Evolutionary conservation across 2,329 filamentous ascomycete genomes (phyloP).

Genomic region (Fusarium agapanthi): DNA sequence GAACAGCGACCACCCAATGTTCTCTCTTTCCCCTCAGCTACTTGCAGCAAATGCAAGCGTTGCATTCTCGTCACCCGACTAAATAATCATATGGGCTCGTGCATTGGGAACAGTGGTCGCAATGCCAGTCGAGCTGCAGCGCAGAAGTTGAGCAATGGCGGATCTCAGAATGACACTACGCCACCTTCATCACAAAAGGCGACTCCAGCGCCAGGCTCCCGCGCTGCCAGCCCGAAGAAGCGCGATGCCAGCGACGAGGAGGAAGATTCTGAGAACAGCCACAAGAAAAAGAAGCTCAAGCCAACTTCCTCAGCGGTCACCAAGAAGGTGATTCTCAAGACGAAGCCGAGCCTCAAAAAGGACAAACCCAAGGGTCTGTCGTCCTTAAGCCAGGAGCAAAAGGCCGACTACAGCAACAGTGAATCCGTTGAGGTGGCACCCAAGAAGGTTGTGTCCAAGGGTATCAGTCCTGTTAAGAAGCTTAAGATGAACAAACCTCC

Average conservation of each 20-base stretch:
- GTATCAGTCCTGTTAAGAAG: conserved; percentile 53
- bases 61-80: conserved; percentile 71
- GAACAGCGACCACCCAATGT: conserved; percentile 69
- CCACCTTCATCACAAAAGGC: conserved; percentile 71
- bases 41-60: conserved; percentile 73
- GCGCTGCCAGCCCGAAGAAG: conserved; percentile 65
- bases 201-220: conserved; percentile 64
- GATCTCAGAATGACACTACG: conserved; percentile 63
- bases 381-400: conserved; percentile 60
- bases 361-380: conserved; percentile 64
- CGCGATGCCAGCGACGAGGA: conserved; percentile 66
- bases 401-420: conserved; percentile 44
- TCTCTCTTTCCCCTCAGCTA: conserved; percentile 71
- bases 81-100: conserved; percentile 75
- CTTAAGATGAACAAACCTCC: conserved; percentile 56
- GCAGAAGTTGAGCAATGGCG: conserved; percentile 69
- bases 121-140: conserved; percentile 70
- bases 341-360: conserved; percentile 60
- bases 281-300: conserved; percentile 69
- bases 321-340: conserved; percentile 67
- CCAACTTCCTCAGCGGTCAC: conserved; percentile 46
- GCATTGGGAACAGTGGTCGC: conserved; percentile 71
- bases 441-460: conserved; percentile 49
- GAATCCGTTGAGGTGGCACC: conserved; percentile 45
- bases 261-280: conserved; percentile 59